Evolutionary conservation across 176 grass and related monocot species (phyloP).

Genomic region (Ensete glaucum): DNA sequence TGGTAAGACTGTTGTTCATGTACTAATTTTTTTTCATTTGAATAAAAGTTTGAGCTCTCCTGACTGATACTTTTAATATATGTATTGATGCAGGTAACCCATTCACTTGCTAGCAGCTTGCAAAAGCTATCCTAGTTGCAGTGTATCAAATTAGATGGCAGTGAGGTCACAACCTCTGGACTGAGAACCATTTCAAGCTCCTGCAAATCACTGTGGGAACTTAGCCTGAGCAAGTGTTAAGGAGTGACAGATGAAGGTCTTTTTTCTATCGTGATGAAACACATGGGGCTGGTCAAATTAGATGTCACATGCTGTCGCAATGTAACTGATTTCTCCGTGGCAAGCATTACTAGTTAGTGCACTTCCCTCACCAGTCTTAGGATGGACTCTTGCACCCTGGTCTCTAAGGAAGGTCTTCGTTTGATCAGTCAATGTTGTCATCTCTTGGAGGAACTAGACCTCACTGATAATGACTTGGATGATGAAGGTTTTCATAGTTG

Average conservation of each 20-base stretch:
- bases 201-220: slow-evolving; percentile 49
- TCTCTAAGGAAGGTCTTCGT: slow-evolving; percentile 48
- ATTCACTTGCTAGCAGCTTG: slow-evolving; percentile 33
- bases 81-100: slow-evolving; percentile 37
- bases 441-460: slow-evolving; percentile 58
- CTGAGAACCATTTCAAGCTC: slow-evolving; percentile 48
- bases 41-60: background rate
- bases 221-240: slow-evolving; percentile 74
- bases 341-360: slow-evolving; percentile 56
- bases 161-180: slow-evolving; percentile 43
- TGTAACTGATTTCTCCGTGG: slow-evolving; percentile 64
- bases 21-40: slow-evolving; percentile 3
- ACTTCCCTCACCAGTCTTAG: slow-evolving; percentile 60
- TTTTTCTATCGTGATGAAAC: slow-evolving; percentile 41
- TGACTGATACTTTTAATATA: slow-evolving; percentile 12
- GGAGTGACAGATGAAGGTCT: slow-evolving; percentile 65
- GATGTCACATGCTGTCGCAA: slow-evolving; percentile 66
- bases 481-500: slow-evolving; percentile 54
- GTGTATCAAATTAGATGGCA: slow-evolving; percentile 65
- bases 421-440: slow-evolving; percentile 51
- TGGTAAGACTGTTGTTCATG: slow-evolving; percentile 36
- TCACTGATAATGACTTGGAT: slow-evolving; percentile 81
- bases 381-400: slow-evolving; percentile 69
- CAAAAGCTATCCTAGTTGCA: slow-evolving; percentile 34
- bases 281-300: slow-evolving; percentile 63